phyloP scores from a whole-genome alignment of 371 early-diverging fungal species.

The Rhizopus arrhizus region DNA sequence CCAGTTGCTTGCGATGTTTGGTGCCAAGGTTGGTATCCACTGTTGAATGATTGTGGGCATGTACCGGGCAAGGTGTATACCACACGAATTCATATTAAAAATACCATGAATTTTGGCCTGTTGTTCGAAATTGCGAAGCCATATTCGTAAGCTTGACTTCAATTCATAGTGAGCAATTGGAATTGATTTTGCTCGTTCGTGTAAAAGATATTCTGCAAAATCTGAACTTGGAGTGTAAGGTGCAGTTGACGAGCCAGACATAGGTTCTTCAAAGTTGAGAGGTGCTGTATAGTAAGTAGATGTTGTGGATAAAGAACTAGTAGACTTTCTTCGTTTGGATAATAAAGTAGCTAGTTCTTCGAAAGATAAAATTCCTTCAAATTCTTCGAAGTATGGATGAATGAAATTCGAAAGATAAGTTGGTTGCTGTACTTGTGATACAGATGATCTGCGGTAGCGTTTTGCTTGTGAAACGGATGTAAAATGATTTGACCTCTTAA shows the following conservation, averaged over 20 bases:
- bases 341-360: background rate
- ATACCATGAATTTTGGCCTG: conserved; percentile 5
- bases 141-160: conserved; percentile 1
- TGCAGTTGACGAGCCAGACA: background rate
- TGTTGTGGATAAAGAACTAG: background rate
- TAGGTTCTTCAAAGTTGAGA: background rate
- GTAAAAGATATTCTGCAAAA: background rate
- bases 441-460: conserved; percentile 7
- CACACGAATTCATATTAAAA: background rate
- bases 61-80: background rate
- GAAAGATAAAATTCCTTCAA: conserved; percentile 5
- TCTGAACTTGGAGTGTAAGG: background rate
- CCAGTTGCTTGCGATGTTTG: background rate
- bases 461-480: background rate
- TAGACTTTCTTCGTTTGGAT: background rate
- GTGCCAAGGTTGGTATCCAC: background rate
- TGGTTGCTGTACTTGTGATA: too few relatives aligned
- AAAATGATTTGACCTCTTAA: background rate
- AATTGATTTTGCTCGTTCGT: conserved; percentile 2
- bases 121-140: background rate
- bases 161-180: background rate
- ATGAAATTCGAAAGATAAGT: too few relatives aligned
- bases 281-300: background rate
- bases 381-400: background rate
- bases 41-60: conserved; percentile 7